Evolutionary conservation across 495 filamentous ascomycete species (phyloP).

Genomic region (Penicillium coffeae): DNA sequence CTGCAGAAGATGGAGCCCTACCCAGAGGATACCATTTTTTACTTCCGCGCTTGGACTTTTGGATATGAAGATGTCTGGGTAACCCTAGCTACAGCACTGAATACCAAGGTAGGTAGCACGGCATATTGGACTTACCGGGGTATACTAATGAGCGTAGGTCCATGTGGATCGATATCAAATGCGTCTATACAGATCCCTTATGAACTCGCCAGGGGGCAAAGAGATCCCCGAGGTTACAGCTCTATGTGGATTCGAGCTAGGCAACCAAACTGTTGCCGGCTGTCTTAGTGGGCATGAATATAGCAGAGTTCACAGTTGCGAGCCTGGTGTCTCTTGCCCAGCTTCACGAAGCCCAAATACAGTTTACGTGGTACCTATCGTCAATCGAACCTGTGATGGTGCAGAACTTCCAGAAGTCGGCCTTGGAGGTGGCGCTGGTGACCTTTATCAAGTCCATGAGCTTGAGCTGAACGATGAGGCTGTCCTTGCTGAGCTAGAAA

Average conservation of each 20-base stretch:
- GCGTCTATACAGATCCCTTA: constrained; percentile 66
- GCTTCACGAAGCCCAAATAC: constrained; percentile 49
- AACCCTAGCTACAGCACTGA: constrained; percentile 66
- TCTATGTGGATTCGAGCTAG: constrained; percentile 72
- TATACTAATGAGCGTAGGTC: constrained; percentile 44
- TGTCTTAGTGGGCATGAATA: constrained; percentile 62
- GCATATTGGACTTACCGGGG: not conserved
- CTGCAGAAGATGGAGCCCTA: constrained; percentile 64
- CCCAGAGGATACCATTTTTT: constrained; percentile 72
- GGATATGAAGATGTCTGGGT: constrained; percentile 92
- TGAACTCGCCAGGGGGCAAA: constrained; percentile 22
- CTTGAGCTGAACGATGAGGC: constrained; percentile 51
- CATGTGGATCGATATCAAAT: constrained; percentile 82
- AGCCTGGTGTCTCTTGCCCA: constrained; percentile 63
- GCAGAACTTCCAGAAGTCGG: constrained; percentile 67
- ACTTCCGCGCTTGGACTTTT: constrained; percentile 89
- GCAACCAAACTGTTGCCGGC: constrained; percentile 64
- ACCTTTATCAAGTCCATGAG: constrained; percentile 62
- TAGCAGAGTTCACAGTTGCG: constrained; percentile 85
- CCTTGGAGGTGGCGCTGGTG: constrained; percentile 74
- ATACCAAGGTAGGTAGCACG: constrained; percentile 50
- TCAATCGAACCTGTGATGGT: constrained; percentile 55
- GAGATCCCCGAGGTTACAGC: constrained; percentile 56
- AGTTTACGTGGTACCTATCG: constrained; percentile 76
- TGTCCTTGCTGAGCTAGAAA: constrained; percentile 43